Base-by-base conservation (phyloP, 768 basidiomycete species). In the Solioccasus polychromus region DNA sequence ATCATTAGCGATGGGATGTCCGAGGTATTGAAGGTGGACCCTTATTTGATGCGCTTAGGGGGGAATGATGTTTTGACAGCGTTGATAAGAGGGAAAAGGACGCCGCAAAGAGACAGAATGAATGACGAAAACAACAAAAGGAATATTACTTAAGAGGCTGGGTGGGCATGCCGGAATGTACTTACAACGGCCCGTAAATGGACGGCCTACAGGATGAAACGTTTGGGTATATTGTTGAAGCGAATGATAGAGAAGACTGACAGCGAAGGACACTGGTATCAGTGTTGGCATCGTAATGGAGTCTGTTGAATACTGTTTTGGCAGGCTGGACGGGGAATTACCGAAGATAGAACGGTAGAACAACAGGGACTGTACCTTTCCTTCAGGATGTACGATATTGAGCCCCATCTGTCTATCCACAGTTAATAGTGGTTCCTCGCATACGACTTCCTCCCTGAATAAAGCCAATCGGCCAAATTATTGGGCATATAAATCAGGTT, bases 381-480 rank as follows among this genome's bases (percentile, higher is more conserved):
- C 96, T 45, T 94, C 83, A 0, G 94, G 92, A 60, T 96, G 92
- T 14, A 97, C 90, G 41, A 98, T 86, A 50, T 97, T 97, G 36
- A 99, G 68, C 4, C 96, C 96, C 84, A 97, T 93, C 62, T 97
- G 94, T 41, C 93, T 77, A 67, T 99, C 96, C 1, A 97, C 83
- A 0, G 92, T 93, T 46, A 99, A 66, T 7, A 99, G 68, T 1
- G 92, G 90, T 59, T 92, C 74, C 49, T 94, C 90, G 49, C 92
- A 92, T 0, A 76, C 64, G n/a, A 91, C 69, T 59, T 93, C 88
- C 42, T 78, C 85, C 32, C 93, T 94, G 43, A 26, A 30, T 18
- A 25, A 10, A 44, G 15, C 35, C 26, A 32, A 15, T 14, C 10
- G 8, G 22, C 52, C 35, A 48, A 42, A 18, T 26, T 12, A 5